Base-by-base conservation (phyloP, 2,329 filamentous ascomycete genomes). In the Trichoderma brevicompactum region DNA sequence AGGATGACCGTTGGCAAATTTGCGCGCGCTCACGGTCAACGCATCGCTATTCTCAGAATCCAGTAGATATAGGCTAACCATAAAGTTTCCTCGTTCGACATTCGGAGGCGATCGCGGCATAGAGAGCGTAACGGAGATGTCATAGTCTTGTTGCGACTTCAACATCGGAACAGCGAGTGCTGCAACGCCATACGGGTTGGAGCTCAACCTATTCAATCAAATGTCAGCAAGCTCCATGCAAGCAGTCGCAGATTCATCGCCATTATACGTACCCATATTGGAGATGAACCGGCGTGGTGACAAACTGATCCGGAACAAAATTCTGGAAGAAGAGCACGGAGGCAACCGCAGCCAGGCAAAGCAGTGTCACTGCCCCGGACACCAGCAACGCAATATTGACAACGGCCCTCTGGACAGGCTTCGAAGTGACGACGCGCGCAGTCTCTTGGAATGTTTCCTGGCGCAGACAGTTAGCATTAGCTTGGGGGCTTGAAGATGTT, bases 21-120 rank as follows among this genome's bases (percentile, higher is more conserved):
- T 66, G 56, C 70, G 71, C 2, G 77, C 75, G 54, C 70, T 71
- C 8, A 67, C 65, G 13, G 69, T 69, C 15, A 77, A 63, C 12
- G 66, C 60, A 32, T 65, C 55, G 48, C 70, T 70, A 44, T 68
- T 70, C 43, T 77, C 76, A 28, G 79, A 78, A 32, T 82, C 82
- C 56, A 91, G 83, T 59, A 97, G 85, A 67, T 87, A 85, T 15
- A 97, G 80, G 53, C 91, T 89, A 17, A 98, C 81, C 95, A 99
- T 99, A 82, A 97, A 98, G 79, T 98, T 98, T 34, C 95, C 95
- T 13, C 86, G 85, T 2, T 85, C 85, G 23, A 91, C 79, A 72
- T 99, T 99, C 1, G 83, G 78, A 0, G 87, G 88, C 2, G 92
- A 95, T 46, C 89, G 88, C 17, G 95, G 95, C 68, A 99, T 82